Percentiles rank a stretch among this genome's conserved stretches.
phyloP scores from a whole-genome alignment of 2,329 filamentous ascomycete genomes.

The Aureobasidium zeae region DNA sequence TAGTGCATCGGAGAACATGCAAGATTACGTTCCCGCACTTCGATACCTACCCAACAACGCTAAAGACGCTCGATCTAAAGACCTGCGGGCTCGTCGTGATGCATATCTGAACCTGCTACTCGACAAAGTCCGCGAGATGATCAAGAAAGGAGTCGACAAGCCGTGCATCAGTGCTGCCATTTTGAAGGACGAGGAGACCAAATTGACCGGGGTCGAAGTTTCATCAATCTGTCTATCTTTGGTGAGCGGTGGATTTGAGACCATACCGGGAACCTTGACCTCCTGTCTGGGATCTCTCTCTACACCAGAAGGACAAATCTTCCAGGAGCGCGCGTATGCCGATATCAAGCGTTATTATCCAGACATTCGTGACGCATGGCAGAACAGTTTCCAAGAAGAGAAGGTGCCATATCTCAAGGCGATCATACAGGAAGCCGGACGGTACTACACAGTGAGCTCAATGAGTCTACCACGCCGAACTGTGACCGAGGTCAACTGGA shows the following conservation, averaged over 20 bases:
- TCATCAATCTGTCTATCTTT: constrained; percentile 45
- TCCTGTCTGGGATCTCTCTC: constrained; percentile 43
- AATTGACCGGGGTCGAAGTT: constrained; percentile 44
- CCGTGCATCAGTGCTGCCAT: constrained; percentile 47
- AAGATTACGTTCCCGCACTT: constrained; percentile 45
- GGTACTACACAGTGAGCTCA: constrained; percentile 46
- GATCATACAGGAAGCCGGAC: constrained; percentile 44
- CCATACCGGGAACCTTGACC: constrained; percentile 46
- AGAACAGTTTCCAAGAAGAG: constrained; percentile 36
- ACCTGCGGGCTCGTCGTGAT: constrained; percentile 41
- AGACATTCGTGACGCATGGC: constrained; percentile 40
- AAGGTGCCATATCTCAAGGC: constrained; percentile 41
- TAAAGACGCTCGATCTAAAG: constrained; percentile 40
- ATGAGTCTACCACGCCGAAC: constrained; percentile 47
- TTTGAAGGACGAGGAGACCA: constrained; percentile 46
- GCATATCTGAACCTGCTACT: constrained; percentile 42
- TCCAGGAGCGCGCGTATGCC: constrained; percentile 44
- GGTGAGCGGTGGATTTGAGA: constrained; percentile 47
- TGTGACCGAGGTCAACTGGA: constrained; percentile 42
- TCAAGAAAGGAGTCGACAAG: constrained; percentile 43
- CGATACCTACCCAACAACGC: constrained; percentile 45
- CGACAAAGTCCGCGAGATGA: constrained; percentile 44
- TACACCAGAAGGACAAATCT: constrained; percentile 40
- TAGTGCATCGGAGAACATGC: constrained; percentile 44
- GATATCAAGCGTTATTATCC: constrained; percentile 44